phyloP scores from a whole-genome alignment of 2,329 filamentous ascomycete species.

The Myriosclerotinia curreyana region DNA sequence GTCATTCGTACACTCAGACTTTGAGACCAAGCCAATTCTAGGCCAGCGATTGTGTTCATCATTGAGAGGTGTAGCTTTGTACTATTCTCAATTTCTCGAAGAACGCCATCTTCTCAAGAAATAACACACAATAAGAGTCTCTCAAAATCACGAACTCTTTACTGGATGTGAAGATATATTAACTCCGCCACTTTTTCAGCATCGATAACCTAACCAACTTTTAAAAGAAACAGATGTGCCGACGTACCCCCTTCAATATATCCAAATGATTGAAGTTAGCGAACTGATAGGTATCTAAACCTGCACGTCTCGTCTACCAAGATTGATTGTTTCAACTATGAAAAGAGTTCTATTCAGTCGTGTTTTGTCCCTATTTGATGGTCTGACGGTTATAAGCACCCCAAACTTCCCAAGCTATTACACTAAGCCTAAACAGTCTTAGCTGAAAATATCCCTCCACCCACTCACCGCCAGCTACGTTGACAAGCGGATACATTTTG shows the following conservation, averaged over 20 bases:
- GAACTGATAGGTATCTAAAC: not conserved
- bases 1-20: not conserved
- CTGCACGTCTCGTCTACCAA: not conserved
- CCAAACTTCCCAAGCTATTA: not conserved
- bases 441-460: not conserved
- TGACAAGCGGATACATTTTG: constrained; percentile 3
- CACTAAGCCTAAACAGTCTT: constrained; percentile 2
- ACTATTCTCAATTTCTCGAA: not conserved
- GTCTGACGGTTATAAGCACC: not conserved
- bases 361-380: constrained; percentile 12
- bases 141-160: not conserved
- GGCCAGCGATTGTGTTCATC: not conserved
- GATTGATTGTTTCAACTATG: not conserved
- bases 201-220: too few species aligned
- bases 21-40: not conserved
- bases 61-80: not conserved
- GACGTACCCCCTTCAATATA: not conserved
- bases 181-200: not conserved
- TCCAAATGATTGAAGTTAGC: not conserved
- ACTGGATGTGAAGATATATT: not conserved
- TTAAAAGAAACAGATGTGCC: not conserved
- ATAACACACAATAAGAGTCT: not conserved
- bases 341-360: not conserved
- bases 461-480: constrained; percentile 22
- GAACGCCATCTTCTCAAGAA: not conserved